A percentile compares a stretch with the other conserved stretches of the same genome.
phyloP scores from a whole-genome alignment of 2,329 filamentous ascomycete species.

The Sporothrix schenckii region DNA sequence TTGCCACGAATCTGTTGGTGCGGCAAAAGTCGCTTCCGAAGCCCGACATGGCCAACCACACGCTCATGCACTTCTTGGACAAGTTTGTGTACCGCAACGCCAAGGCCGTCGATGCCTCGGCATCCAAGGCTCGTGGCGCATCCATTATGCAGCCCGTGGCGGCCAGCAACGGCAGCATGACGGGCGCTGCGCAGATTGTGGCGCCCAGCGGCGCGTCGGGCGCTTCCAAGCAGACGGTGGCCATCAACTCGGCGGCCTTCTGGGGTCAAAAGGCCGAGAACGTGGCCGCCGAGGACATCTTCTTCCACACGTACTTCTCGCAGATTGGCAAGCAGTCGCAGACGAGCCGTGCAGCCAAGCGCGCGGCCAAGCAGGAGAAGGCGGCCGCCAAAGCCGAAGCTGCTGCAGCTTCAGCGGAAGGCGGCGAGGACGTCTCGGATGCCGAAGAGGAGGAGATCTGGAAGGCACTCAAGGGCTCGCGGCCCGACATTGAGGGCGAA shows the following conservation, averaged over 20 bases:
- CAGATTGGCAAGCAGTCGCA: conserved; percentile 66
- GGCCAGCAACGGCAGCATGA: conserved; percentile 50
- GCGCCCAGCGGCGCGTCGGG: conserved; percentile 54
- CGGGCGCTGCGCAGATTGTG: conserved; percentile 53
- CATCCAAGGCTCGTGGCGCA: conserved; percentile 63
- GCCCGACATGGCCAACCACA: conserved; percentile 86
- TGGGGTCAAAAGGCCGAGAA: conserved; percentile 89
- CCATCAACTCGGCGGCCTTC: conserved; percentile 84
- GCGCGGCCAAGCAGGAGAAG: conserved; percentile 50
- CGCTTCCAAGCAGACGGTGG: conserved; percentile 41
- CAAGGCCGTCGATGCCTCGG: conserved; percentile 60
- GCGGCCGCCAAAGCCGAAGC: conserved; percentile 74
- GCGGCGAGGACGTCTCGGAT: conserved; percentile 62
- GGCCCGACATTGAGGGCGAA: conserved; percentile 49
- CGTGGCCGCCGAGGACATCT: conserved; percentile 87
- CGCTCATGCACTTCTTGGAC: conserved; percentile 92
- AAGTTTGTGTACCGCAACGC: conserved; percentile 98
- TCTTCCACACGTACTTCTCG: conserved; percentile 98
- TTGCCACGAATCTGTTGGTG: conserved; percentile 71
- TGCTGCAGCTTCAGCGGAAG: conserved; percentile 46
- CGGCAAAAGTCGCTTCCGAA: conserved; percentile 77
- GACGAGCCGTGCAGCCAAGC: conserved; percentile 57
- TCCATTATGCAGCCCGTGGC: conserved; percentile 96
- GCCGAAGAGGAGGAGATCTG: conserved; percentile 45
- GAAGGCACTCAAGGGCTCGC: conserved; percentile 44